Base-by-base conservation (phyloP, 176 grass and related monocot species). In the Oryza meyeriana region DNA sequence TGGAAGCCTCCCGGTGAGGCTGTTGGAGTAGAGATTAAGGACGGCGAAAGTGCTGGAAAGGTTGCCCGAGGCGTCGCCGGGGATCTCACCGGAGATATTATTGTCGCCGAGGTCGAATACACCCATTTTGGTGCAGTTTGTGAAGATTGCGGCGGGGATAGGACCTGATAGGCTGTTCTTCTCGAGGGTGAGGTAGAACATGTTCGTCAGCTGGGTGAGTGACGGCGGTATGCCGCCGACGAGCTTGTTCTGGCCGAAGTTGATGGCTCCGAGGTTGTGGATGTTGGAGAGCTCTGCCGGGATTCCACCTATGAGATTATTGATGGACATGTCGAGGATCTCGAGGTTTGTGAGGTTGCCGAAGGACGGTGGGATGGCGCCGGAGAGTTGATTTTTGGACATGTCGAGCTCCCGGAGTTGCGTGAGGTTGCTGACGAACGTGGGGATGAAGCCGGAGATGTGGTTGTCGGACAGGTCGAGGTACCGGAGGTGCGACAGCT, bases 11-110 rank as follows among this genome's bases (percentile, higher is more conserved):
- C 95, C 92, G 0, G 30, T 86, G 5, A 98, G 75, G 0, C 18
- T 65, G 76, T 98, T 93, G 12, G 57, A 86, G 66, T 98, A 98
- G 62, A 98, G 79, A 75, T 82, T 83, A 62, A 98, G 57, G 25
- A 30, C 30, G 0, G 1, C 1, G 0, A 79, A 11, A 32, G 7
- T 5, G 9, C 13, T 0, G 0, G 22, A 24, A 8, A 87, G 2
- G 81, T 8, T 22, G 65, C 28, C 72, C 0, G 77, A 83, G 9
- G 14, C 69, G 0, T 64, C 76, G 0, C 4, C 45, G 6, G 95
- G 95, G 8, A 98, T 90, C 42, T 80, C 71, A 14, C 95, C 95
- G 0, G 58, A 59, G 1, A 98, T 85, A 0, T 20, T 6, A 27
- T 98, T 98, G 24, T 39, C 1, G 1, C 90, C 85, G 66, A 94